Percentiles rank a stretch among this genome's conserved stretches.
These are phyloP conservation scores for Curvularia spicifera DNA, from an alignment of 2,329 filamentous ascomycete species.

Conservation along the genomic window DNA sequence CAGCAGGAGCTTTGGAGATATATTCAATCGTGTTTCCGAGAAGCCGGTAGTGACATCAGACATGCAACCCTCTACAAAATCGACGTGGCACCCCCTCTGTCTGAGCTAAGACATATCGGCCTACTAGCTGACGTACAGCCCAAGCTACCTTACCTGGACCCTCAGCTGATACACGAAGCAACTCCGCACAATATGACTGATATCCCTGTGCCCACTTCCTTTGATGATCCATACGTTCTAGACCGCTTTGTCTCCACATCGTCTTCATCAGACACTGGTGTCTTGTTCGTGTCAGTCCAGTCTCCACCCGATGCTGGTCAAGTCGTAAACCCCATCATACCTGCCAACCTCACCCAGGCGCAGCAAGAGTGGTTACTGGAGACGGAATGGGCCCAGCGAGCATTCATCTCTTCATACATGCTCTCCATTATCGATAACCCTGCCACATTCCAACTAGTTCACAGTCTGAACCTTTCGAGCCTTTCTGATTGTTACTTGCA, in stretches of 20 bases:
- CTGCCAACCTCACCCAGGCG: conserved; percentile 63
- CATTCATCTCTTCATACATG: conserved; percentile 71
- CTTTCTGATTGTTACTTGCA: conserved; percentile 67
- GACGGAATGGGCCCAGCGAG: conserved; percentile 71
- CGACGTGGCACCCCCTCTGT: conserved; percentile 25
- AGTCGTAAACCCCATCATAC: conserved; percentile 54
- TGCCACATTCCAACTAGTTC: conserved; percentile 60
- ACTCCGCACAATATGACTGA: conserved; percentile 30
- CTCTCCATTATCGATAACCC: conserved; percentile 69
- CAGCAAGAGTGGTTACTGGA: conserved; percentile 74
- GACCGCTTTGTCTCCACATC: conserved; percentile 29
- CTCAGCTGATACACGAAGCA: conserved; percentile 38
- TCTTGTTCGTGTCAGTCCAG: conserved; percentile 45
- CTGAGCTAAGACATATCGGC: conserved; percentile 21
- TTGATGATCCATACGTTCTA: conserved; percentile 31
- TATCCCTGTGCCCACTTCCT: conserved; percentile 23
- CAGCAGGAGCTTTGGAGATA: conserved; percentile 48
- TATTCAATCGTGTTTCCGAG: conserved; percentile 32
- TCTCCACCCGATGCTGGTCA: conserved; percentile 33
- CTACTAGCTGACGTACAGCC: conserved; percentile 29
- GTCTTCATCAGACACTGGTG: conserved; percentile 26
- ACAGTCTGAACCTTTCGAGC: conserved; percentile 67
- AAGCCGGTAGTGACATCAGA: conserved; percentile 32
- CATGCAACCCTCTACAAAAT: conserved; percentile 40
- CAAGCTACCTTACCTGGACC: conserved; percentile 39